phyloP scores from a whole-genome alignment of 2,329 filamentous ascomycete species.

The Coniella lustricola region DNA sequence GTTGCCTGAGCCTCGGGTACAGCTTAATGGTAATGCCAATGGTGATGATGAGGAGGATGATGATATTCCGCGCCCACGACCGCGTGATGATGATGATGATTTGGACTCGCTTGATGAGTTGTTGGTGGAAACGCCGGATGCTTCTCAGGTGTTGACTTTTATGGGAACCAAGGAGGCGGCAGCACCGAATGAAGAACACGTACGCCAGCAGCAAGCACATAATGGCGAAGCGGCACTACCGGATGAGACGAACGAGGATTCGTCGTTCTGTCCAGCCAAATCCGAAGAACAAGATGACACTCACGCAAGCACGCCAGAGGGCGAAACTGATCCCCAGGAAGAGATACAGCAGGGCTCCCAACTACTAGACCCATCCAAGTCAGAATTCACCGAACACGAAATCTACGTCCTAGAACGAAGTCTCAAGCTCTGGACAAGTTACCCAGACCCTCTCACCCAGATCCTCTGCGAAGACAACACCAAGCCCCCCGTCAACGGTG shows the following conservation, averaged over 20 bases:
- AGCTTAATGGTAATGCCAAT: constrained; percentile 26
- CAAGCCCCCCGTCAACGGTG: constrained; percentile 60
- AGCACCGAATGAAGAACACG: not conserved
- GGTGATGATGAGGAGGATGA: constrained; percentile 32
- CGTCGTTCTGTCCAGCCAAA: constrained; percentile 19
- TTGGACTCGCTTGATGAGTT: constrained; percentile 50
- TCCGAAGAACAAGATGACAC: constrained; percentile 12
- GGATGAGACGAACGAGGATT: constrained; percentile 20
- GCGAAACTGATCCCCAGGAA: constrained; percentile 20
- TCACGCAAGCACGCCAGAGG: too few relatives aligned
- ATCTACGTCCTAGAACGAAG: constrained; percentile 45
- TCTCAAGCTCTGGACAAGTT: constrained; percentile 57
- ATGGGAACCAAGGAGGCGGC: not conserved
- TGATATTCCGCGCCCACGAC: constrained; percentile 27
- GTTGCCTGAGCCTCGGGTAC: constrained; percentile 34
- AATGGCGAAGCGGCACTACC: constrained; percentile 22
- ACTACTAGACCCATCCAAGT: constrained; percentile 17
- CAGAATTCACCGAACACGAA: constrained; percentile 42
- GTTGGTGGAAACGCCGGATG: constrained; percentile 50
- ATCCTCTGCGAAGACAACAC: constrained; percentile 57
- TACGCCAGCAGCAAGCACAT: constrained; percentile 18
- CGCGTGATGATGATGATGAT: constrained; percentile 32
- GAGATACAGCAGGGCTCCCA: too few relatives aligned
- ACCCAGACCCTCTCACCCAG: constrained; percentile 47
- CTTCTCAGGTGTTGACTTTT: constrained; percentile 33